These are phyloP conservation scores for Corynespora cassiicola DNA, from an alignment of 2,329 filamentous ascomycete genomes.

Conservation along the genomic window DNA sequence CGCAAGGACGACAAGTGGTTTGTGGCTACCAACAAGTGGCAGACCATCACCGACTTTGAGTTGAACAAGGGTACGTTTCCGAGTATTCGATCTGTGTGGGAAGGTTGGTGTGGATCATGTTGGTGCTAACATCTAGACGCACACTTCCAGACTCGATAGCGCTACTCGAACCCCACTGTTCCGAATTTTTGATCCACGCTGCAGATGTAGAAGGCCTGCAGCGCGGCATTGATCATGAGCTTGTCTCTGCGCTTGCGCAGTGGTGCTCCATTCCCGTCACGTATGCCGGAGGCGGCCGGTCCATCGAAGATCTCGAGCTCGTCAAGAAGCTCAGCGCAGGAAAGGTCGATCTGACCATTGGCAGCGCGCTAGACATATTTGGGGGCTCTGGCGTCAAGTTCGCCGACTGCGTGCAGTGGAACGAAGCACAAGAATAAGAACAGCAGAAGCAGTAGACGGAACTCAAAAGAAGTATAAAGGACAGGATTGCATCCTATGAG, in stretches of 20 bases:
- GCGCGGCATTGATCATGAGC: conserved; percentile 83
- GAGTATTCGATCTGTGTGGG: too few relatives aligned
- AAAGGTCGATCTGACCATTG: conserved; percentile 91
- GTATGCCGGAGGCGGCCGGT: conserved; percentile 92
- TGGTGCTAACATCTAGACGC: not conserved
- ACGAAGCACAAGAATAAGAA: conserved; percentile 50
- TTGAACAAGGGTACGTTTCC: conserved; percentile 75
- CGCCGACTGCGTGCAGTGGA: conserved; percentile 90
- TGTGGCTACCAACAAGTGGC: conserved; percentile 99
- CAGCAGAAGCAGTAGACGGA: conserved; percentile 1
- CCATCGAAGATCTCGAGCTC: conserved; percentile 79
- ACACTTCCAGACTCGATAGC: conserved; percentile 73
- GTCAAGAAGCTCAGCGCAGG: conserved; percentile 81
- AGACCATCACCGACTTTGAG: conserved; percentile 96
- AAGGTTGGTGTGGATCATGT: not conserved
- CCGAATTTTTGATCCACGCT: conserved; percentile 95
- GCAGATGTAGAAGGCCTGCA: conserved; percentile 97
- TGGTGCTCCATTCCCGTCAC: conserved; percentile 96
- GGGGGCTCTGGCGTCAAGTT: conserved; percentile 87
- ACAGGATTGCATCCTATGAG: too few relatives aligned
- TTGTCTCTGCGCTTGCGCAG: conserved; percentile 76
- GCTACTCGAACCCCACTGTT: conserved; percentile 86
- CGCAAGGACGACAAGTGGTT: conserved; percentile 80
- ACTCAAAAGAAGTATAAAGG: too few relatives aligned
- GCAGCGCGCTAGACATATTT: conserved; percentile 95